Evolutionary conservation across 371 early-diverging fungal genomes (phyloP).

Genomic region (Blakeslea trispora): DNA sequence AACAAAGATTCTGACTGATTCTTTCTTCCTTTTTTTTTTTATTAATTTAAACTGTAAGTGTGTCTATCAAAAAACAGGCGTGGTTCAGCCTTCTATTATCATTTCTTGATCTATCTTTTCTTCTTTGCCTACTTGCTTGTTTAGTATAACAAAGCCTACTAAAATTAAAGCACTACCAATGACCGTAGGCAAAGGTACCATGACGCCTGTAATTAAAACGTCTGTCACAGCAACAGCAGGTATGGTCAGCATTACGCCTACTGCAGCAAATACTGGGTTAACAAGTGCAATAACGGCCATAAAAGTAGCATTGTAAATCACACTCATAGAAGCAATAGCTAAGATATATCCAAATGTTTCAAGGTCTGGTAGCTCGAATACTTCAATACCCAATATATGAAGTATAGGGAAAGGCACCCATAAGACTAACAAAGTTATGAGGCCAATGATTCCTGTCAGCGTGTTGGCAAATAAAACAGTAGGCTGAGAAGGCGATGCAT

Average conservation of each 20-base stretch:
- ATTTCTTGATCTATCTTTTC: slow-evolving; percentile 20
- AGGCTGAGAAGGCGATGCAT: slow-evolving; percentile 63
- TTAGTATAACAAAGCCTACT: slow-evolving; percentile 54
- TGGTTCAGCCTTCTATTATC: slow-evolving; percentile 12
- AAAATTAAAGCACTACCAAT: slow-evolving; percentile 58
- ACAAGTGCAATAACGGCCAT: slow-evolving; percentile 80
- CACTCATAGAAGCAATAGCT: slow-evolving; percentile 68
- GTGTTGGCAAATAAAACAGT: slow-evolving; percentile 73
- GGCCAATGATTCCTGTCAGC: slow-evolving; percentile 67
- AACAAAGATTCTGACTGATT: no score
- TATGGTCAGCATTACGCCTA: slow-evolving; percentile 83
- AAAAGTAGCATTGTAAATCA: slow-evolving; percentile 76
- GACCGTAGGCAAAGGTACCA: slow-evolving; percentile 53
- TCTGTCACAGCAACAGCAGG: slow-evolving; percentile 74
- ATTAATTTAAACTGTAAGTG: no score
- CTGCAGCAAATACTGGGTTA: slow-evolving; percentile 80
- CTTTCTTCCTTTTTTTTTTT: no score
- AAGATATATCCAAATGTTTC: slow-evolving; percentile 56
- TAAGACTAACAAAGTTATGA: slow-evolving; percentile 56
- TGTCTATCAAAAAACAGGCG: no score
- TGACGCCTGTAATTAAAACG: slow-evolving; percentile 52
- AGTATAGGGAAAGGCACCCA: slow-evolving; percentile 82
- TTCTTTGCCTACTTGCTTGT: slow-evolving; percentile 26
- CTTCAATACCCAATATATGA: slow-evolving; percentile 62
- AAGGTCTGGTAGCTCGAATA: slow-evolving; percentile 64